These are phyloP conservation scores for Lichtheimia corymbifera DNA, from an alignment of 371 early-diverging fungal species.

Conservation along the genomic window DNA sequence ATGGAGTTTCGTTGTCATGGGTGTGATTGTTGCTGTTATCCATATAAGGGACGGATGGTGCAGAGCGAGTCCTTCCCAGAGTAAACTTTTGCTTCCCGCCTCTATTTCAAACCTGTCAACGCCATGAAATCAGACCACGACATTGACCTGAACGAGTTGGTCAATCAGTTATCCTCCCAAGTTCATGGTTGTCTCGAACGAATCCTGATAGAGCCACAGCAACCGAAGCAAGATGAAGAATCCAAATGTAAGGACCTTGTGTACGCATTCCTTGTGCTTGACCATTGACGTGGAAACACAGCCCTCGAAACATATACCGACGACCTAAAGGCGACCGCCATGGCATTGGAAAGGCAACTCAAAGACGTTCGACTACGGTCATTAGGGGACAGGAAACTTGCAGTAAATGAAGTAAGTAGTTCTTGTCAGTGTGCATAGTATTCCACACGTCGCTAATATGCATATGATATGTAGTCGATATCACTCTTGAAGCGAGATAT, in stretches of 20 bases:
- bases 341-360: conserved; percentile 30
- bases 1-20: too few species aligned
- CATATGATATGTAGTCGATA: conserved; percentile 14
- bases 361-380: conserved; percentile 30
- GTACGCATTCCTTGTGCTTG: not conserved
- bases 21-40: too few species aligned
- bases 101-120: not conserved
- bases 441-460: not conserved
- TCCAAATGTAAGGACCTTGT: not conserved
- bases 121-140: conserved; percentile 4
- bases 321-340: conserved; percentile 21
- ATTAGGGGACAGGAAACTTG: conserved; percentile 25
- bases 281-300: not conserved
- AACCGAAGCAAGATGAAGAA: conserved; percentile 12
- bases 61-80: too few species aligned
- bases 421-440: not conserved
- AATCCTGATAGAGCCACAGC: conserved; percentile 27
- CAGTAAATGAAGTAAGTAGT: conserved; percentile 27
- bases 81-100: too few species aligned
- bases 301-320: conserved; percentile 14
- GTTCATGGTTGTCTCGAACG: conserved; percentile 37
- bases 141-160: conserved; percentile 11
- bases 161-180: conserved; percentile 19
- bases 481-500: conserved; percentile 22
- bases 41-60: too few species aligned